Conservation (phyloP, 2,329 filamentous ascomycete species). For the Pseudogymnoascus sp. region DNA sequence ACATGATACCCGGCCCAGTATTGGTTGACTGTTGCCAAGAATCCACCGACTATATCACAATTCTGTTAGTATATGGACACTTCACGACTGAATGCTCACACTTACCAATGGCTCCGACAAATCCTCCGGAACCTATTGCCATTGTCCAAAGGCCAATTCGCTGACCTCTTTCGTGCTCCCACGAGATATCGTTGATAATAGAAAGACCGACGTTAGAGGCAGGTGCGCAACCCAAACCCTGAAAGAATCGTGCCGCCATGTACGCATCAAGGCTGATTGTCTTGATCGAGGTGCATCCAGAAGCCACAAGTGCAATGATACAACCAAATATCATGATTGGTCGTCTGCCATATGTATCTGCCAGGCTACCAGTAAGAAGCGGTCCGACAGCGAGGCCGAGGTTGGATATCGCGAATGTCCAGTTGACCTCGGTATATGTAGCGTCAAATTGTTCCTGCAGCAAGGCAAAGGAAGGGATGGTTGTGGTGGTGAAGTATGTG, state of each 20-base stretch:
- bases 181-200: slow-evolving; percentile 47
- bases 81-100: slow-evolving; percentile 6
- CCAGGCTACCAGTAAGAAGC: slow-evolving; percentile 40
- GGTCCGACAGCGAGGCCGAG: slow-evolving; percentile 45
- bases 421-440: slow-evolving; percentile 40
- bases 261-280: slow-evolving; percentile 37
- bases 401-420: slow-evolving; percentile 41
- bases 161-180: slow-evolving; percentile 46
- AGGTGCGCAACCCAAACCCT: slow-evolving; percentile 47
- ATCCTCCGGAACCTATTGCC: slow-evolving; percentile 44
- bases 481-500: slow-evolving; percentile 50
- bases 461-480: slow-evolving; percentile 44
- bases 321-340: slow-evolving; percentile 39
- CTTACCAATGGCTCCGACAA: slow-evolving; percentile 40
- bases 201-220: slow-evolving; percentile 47
- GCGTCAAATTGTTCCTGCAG: slow-evolving; percentile 40
- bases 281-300: slow-evolving; percentile 29
- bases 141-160: slow-evolving; percentile 50
- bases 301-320: slow-evolving; percentile 29
- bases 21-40: slow-evolving; percentile 39
- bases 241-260: slow-evolving; percentile 51
- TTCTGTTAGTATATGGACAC: slow-evolving; percentile 10
- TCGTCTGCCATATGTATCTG: slow-evolving; percentile 46
- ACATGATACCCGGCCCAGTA: slow-evolving; percentile 48
- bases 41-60: slow-evolving; percentile 37